Evolutionary conservation across 352 stramenopile genomes (phyloP), one percentile per base, ranked within the genome.

Genomic region (Globisporangium rhizosaccharum): DNA sequence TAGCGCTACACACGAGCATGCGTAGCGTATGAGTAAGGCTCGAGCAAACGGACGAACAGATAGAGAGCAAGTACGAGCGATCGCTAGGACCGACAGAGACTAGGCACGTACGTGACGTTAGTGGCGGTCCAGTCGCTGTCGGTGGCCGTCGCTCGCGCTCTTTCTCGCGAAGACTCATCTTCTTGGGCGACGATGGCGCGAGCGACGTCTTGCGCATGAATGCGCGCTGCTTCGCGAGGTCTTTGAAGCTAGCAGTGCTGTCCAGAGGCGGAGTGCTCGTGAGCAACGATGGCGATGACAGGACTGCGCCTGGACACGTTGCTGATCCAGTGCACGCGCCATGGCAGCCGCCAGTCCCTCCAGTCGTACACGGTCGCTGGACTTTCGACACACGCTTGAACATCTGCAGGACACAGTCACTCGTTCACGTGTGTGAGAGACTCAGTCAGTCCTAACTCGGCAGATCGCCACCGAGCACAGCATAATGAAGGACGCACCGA

Each of bases 191-290:
- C 0, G 64, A 66, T 6, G 51, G 9, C n/a, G 68, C 55, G 14
- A 72, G 48, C 41, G 73, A 78, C 2, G 66, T 61, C 36, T 86
- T 87, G 42, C 72, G 65, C 41, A 83, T 71, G 54, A 86, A 86
- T 14, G 79, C 79, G 10, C 79, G 76, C 63, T 89, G 76, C 59
- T 83, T 86, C 5, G 75, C 63, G 12, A 89, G 69, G 9, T 77
- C 75, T 12, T 57, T 71, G 39, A 86, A 76, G 11, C 72, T 60
- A 1, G 44, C 52, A 11, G 51, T 14, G 56, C 14, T 51, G 18
- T 28, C 51, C 41, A 44, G 49, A 36, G 52, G 6, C 28, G 17
- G 12, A 44, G 44, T 25, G 18, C 44, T 25, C 4, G 18, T 26
- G 45, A 2, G 53, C 41, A 14, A 20, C 11, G 47, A 26, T 10